phyloP scores from a whole-genome alignment of 73 alveolate species.

The Symbiodinium pilosum region DNA sequence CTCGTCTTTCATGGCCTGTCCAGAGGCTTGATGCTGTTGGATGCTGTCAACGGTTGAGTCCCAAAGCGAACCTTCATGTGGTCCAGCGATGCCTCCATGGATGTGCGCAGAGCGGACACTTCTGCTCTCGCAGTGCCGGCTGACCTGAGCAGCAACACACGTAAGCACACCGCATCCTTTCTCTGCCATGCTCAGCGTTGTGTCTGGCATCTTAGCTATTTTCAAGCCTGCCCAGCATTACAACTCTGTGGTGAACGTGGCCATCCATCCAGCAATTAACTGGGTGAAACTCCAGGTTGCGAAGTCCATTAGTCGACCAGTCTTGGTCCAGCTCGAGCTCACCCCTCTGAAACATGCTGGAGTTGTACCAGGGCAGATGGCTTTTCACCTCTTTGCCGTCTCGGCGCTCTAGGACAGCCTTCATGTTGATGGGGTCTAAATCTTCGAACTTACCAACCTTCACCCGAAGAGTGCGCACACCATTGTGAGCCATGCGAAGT shows the following conservation, averaged over 20 bases:
- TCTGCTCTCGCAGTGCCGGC: background rate
- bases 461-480: slow-evolving; percentile 44
- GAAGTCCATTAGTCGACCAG: slow-evolving; percentile 59
- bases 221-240: slow-evolving; percentile 38
- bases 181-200: no score
- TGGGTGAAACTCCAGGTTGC: slow-evolving; percentile 15
- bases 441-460: slow-evolving; percentile 62
- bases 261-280: slow-evolving; percentile 17
- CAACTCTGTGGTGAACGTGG: slow-evolving; percentile 24
- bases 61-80: background rate
- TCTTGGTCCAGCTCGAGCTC: slow-evolving; percentile 53
- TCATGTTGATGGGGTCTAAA: slow-evolving; percentile 71
- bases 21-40: background rate
- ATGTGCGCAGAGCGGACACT: background rate
- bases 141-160: background rate
- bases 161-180: background rate
- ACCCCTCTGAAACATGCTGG: slow-evolving; percentile 33
- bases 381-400: background rate
- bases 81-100: background rate
- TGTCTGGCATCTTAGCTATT: no score
- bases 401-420: slow-evolving; percentile 50
- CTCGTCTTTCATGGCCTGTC: background rate
- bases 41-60: background rate
- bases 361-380: slow-evolving; percentile 59
- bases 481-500: slow-evolving; percentile 73